phyloP scores from a whole-genome alignment of 345 rosid species.

The Eucalyptus erythrocorys region DNA sequence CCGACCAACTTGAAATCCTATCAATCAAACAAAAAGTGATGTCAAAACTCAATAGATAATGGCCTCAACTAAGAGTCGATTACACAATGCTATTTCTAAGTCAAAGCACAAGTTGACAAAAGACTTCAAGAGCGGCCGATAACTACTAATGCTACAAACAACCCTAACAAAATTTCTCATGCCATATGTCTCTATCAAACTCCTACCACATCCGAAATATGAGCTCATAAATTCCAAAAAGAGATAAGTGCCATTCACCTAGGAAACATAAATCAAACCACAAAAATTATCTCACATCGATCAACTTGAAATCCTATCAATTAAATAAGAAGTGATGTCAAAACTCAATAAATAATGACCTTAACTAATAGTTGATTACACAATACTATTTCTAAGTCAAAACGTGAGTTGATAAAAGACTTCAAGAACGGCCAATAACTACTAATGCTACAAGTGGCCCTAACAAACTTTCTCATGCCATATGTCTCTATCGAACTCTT shows the following conservation, averaged over 20 bases:
- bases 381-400: too few species aligned
- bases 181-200: too few species aligned
- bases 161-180: too few species aligned
- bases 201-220: neutral
- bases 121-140: too few species aligned
- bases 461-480: too few species aligned
- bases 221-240: neutral
- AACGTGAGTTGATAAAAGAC: too few species aligned
- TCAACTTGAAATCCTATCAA: neutral
- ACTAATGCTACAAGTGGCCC: too few species aligned
- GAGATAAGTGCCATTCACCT: neutral
- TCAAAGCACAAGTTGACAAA: too few species aligned
- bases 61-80: neutral
- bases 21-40: neutral
- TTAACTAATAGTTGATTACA: too few species aligned
- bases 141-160: too few species aligned
- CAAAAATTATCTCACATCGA: neutral
- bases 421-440: too few species aligned
- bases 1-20: neutral
- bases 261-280: neutral
- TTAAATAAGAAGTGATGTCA: neutral
- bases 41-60: neutral
- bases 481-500: neutral
- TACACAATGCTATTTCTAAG: too few species aligned
- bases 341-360: neutral